Percentiles rank a stretch among this genome's conserved stretches.
phyloP scores from a whole-genome alignment of 768 basidiomycete genomes.

The Tephrocybe sp. region DNA sequence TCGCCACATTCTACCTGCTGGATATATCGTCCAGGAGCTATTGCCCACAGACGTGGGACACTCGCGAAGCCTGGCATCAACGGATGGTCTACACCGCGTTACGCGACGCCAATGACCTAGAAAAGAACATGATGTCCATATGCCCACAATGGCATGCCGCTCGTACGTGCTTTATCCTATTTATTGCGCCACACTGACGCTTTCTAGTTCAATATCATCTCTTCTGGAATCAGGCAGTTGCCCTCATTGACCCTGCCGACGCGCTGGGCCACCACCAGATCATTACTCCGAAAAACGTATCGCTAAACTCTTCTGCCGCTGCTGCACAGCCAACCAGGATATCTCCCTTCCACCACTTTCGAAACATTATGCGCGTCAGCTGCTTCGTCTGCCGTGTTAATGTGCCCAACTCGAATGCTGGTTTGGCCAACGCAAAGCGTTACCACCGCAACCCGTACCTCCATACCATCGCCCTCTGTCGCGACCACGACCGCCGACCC shows the following conservation, averaged over 20 bases:
- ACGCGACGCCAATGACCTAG: slow-evolving; percentile 62
- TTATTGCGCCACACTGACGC: neutral
- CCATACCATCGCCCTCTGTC: slow-evolving; percentile 52
- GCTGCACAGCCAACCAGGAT: slow-evolving; percentile 35
- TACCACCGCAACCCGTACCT: slow-evolving; percentile 39
- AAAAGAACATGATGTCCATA: slow-evolving; percentile 58
- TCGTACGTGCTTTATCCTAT: slow-evolving; percentile 40
- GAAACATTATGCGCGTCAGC: slow-evolving; percentile 49
- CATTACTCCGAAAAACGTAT: slow-evolving; percentile 38
- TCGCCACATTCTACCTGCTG: slow-evolving; percentile 60
- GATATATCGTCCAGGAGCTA: slow-evolving; percentile 42
- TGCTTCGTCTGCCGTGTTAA: slow-evolving; percentile 76
- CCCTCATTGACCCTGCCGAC: slow-evolving; percentile 64
- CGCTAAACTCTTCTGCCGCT: slow-evolving; percentile 33
- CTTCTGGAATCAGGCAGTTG: slow-evolving; percentile 69
- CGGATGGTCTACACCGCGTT: slow-evolving; percentile 62
- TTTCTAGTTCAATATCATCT: slow-evolving; percentile 63
- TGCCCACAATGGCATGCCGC: slow-evolving; percentile 61
- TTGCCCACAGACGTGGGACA: slow-evolving; percentile 49
- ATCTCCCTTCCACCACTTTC: slow-evolving; percentile 62
- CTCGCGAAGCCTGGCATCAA: slow-evolving; percentile 56
- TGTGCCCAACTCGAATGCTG: slow-evolving; percentile 46
- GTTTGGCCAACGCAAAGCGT: slow-evolving; percentile 54
- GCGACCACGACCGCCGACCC: slow-evolving; percentile 59
- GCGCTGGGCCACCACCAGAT: slow-evolving; percentile 48